Percentiles rank a stretch among this genome's conserved stretches.
These are phyloP conservation scores for Acrodontium crateriforme DNA, from an alignment of 2,329 filamentous ascomycete genomes.

Conservation along the genomic window DNA sequence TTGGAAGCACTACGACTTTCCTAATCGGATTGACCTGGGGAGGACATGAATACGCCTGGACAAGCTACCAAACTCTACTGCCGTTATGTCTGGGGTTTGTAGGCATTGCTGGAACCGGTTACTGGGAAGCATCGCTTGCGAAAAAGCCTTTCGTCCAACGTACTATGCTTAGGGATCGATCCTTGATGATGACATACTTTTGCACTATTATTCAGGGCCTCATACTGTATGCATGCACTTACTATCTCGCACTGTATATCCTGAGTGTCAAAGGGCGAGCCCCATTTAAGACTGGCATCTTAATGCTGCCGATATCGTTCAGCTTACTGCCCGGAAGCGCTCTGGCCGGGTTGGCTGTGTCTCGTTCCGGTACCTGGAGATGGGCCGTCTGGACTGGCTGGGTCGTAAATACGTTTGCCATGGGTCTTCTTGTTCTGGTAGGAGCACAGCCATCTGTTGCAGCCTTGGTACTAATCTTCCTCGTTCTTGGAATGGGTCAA, in stretches of 20 bases:
- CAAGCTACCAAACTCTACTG: slow-evolving; percentile 21
- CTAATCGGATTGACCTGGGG: slow-evolving; percentile 24
- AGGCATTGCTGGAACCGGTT: slow-evolving; percentile 14
- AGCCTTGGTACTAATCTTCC: slow-evolving; percentile 31
- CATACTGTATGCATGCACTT: slow-evolving; percentile 18
- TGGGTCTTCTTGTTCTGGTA: slow-evolving; percentile 31
- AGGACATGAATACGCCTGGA: slow-evolving; percentile 24
- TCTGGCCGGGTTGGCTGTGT: slow-evolving; percentile 17
- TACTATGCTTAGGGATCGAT: slow-evolving; percentile 19
- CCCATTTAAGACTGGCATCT: slow-evolving; percentile 25
- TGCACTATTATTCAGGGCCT: slow-evolving; percentile 19
- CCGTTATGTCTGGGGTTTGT: slow-evolving; percentile 21
- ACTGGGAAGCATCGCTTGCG: slow-evolving; percentile 14
- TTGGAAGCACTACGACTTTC: slow-evolving; percentile 12
- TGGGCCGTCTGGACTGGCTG: slow-evolving; percentile 16
- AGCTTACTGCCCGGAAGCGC: slow-evolving; percentile 15
- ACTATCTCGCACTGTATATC: slow-evolving; percentile 31
- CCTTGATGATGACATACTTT: slow-evolving; percentile 17
- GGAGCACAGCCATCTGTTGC: slow-evolving; percentile 23
- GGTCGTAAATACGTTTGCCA: slow-evolving; percentile 26
- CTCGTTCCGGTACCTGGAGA: slow-evolving; percentile 16
- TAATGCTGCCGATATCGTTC: slow-evolving; percentile 24
- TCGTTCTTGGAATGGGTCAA: slow-evolving; percentile 27
- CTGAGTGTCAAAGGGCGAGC: slow-evolving; percentile 27
- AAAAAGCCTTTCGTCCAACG: slow-evolving; percentile 16